These are phyloP conservation scores for Citrullus mucosospermus DNA, from an alignment of 306 rosid species.

Conservation along the genomic window DNA sequence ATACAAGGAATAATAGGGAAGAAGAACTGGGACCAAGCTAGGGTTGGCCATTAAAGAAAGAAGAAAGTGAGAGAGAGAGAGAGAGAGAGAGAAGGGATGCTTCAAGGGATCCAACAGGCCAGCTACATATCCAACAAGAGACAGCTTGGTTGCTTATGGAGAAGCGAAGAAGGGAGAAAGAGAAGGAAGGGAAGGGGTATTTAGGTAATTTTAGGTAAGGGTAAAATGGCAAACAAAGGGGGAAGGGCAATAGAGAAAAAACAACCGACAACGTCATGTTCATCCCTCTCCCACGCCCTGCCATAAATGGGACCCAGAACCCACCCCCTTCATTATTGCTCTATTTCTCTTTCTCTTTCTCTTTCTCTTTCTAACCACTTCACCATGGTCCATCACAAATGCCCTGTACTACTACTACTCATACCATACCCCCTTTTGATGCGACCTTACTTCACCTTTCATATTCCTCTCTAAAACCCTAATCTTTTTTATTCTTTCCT, in stretches of 20 bases:
- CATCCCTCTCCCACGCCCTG: conserved; percentile 62
- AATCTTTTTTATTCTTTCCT: conserved; percentile 3
- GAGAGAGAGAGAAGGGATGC: conserved; percentile 10
- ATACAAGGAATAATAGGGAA: not conserved
- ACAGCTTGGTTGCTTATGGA: conserved; percentile 56
- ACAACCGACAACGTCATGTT: conserved; percentile 65
- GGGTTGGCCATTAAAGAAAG: not conserved
- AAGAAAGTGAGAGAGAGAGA: no score
- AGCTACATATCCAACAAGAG: conserved; percentile 39
- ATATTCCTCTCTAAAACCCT: not conserved
- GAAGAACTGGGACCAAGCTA: no score
- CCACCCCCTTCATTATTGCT: conserved; percentile 35
- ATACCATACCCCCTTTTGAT: not conserved
- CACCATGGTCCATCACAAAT: conserved; percentile 7
- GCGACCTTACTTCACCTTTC: conserved; percentile 4
- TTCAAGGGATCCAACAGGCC: conserved; percentile 20
- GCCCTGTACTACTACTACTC: conserved; percentile 6
- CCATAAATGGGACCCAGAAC: conserved; percentile 32
- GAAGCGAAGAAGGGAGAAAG: conserved; percentile 14
- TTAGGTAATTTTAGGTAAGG: no score
- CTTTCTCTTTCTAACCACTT: conserved; percentile 4
- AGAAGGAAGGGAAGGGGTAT: not conserved
- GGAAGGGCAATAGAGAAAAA: conserved; percentile 11
- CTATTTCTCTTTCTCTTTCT: conserved; percentile 18
- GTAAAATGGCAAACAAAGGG: not conserved